phyloP scores from a whole-genome alignment of 2,329 filamentous ascomycete genomes.

The Cercospora janseana region DNA sequence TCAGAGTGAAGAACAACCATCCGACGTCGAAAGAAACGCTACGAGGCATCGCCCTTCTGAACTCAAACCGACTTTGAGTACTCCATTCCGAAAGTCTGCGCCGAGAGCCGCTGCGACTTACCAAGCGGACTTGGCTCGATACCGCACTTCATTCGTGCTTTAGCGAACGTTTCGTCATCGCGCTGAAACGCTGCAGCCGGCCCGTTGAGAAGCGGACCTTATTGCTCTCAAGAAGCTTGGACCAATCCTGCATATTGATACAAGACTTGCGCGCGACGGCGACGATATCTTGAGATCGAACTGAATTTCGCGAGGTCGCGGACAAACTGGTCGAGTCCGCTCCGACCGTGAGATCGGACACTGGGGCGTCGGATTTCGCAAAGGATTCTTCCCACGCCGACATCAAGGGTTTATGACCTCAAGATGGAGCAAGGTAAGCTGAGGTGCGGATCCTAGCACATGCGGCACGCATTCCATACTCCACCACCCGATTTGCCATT shows the following conservation, averaged over 20 bases:
- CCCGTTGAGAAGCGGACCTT: conserved; percentile 21
- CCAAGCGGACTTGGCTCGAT: background rate
- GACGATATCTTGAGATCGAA: background rate
- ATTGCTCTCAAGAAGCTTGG: conserved; percentile 16
- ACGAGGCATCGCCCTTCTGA: conserved; percentile 21
- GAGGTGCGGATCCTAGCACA: conserved; percentile 24
- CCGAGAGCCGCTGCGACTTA: conserved; percentile 15
- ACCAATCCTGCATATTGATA: conserved; percentile 4
- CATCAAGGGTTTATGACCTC: conserved; percentile 10
- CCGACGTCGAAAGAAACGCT: conserved; percentile 28
- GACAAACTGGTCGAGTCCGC: no score
- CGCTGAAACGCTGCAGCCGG: conserved; percentile 23
- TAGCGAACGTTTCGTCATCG: conserved; percentile 25
- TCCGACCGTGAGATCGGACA: no score
- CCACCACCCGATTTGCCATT: conserved; percentile 14
- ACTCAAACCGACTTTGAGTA: conserved; percentile 29
- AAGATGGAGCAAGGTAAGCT: conserved; percentile 38
- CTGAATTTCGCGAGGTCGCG: no score
- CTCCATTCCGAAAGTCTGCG: conserved; percentile 22
- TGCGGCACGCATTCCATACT: conserved; percentile 25
- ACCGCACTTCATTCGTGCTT: conserved; percentile 22
- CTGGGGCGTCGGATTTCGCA: background rate
- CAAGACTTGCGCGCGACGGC: conserved; percentile 7
- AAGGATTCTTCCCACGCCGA: background rate
- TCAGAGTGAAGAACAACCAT: background rate